Evolutionary conservation across 225 moss, liverwort and hornwort species (phyloP), one percentile per base, ranked within the genome.

Genomic region (Sphagnum tenellum): DNA sequence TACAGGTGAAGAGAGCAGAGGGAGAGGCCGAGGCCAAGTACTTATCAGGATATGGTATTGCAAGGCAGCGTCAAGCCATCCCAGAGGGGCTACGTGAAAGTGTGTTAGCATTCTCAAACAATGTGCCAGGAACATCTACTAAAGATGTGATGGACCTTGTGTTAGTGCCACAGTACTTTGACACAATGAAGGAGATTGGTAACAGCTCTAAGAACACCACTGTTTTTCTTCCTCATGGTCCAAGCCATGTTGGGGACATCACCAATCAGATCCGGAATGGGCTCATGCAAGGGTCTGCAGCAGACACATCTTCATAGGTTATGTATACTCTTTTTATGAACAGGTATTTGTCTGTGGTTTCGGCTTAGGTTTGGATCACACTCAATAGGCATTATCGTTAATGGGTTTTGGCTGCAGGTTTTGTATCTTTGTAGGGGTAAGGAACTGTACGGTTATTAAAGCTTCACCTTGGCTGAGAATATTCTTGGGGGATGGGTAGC

Each of bases 91-190:
- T 98, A 3, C 90, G 92, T 9, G 96, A 98, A 69, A 98, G 96
- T 64, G 96, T 98, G 48, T 64, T 92, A 7, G 65, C 74, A 0
- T 98, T 98, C 55, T 89, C 96, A 47, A 83, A 77, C 74, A 92
- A 98, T 63, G 92, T 98, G 9, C 79, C 90, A 0, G 96, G 92
- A 2, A 89, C 96, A n/a, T 78, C 87, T 50, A 76, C 92, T 45
- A 98, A 92, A 71, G 96, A 98, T 57, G 92, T 98, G 10, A 90
- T 98, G 89, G 96, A 98, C 64, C 87, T 98, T 70, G 96, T 98
- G 11, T 71, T 98, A 51, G 76, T 98, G 44, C 92, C 96, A 0
- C 92, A 98, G 69, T 98, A 98, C 71, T 98, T 98, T 61, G 96
- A 98, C 75, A 98, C 96, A 9, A 98, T 92, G 92, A 98, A 98